Conservation (phyloP, 2,329 filamentous ascomycete genomes). For the Escovopsis weberi region DNA sequence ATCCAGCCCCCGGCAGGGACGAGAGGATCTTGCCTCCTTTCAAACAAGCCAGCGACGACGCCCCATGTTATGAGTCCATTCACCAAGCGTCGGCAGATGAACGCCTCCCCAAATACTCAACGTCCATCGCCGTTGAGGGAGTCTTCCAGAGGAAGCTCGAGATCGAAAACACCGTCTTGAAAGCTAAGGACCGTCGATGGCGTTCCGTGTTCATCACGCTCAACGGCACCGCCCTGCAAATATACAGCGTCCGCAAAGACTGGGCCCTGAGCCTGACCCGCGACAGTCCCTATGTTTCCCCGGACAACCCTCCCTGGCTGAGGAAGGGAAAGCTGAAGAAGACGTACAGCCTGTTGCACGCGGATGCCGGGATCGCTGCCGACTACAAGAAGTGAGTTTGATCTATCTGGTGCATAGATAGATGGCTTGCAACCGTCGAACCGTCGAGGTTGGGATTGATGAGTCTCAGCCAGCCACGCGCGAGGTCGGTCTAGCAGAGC, state of each 20-base stretch:
- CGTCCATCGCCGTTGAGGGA: slow-evolving; percentile 38
- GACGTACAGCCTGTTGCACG: slow-evolving; percentile 60
- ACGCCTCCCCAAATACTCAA: slow-evolving; percentile 40
- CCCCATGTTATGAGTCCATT: no score
- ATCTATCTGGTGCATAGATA: no score
- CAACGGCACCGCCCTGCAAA: slow-evolving; percentile 51
- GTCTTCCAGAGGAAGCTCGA: slow-evolving; percentile 52
- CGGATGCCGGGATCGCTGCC: slow-evolving; percentile 58
- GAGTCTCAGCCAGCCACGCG: neutral
- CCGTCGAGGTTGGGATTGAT: no score
- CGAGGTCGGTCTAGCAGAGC: neutral
- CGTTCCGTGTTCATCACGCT: slow-evolving; percentile 47
- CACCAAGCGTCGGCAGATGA: neutral
- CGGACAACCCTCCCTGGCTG: slow-evolving; percentile 36
- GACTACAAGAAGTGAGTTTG: slow-evolving; percentile 52
- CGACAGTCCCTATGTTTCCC: slow-evolving; percentile 33
- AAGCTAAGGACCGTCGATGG: slow-evolving; percentile 50
- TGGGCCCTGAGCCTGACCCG: slow-evolving; percentile 33
- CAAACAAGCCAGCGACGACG: no score
- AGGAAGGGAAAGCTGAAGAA: slow-evolving; percentile 42
- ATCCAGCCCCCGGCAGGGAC: no score
- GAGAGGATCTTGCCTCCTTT: no score
- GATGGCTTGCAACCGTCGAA: no score
- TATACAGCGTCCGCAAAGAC: slow-evolving; percentile 49
- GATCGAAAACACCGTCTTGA: slow-evolving; percentile 48